Evolutionary conservation across 345 rosid genomes (phyloP).

Genomic region (Hypericum androsaemum): DNA sequence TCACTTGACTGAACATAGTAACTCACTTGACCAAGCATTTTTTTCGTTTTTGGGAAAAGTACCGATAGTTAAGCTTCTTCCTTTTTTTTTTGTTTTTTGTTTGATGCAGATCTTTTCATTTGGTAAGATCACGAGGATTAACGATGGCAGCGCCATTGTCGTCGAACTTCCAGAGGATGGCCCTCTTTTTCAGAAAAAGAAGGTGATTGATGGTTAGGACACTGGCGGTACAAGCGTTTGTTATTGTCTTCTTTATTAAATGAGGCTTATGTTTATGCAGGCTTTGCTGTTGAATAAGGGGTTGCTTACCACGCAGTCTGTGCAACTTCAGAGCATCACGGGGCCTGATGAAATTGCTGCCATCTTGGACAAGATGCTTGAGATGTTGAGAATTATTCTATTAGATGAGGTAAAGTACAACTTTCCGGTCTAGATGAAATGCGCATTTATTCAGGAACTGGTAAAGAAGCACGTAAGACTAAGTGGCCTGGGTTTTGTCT

Average conservation of each 20-base stretch:
- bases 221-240: not conserved
- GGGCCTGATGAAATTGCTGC: not conserved
- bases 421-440: too few species aligned
- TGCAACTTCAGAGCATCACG: not conserved
- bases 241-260: not conserved
- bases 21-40: too few species aligned
- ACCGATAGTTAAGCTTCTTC: too few species aligned
- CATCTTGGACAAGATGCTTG: not conserved
- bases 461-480: too few species aligned
- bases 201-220: not conserved
- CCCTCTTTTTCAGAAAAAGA: not conserved
- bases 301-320: not conserved
- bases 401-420: not conserved
- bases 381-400: not conserved
- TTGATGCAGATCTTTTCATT: too few species aligned
- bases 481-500: too few species aligned
- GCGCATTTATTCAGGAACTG: too few species aligned
- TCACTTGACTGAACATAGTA: too few species aligned
- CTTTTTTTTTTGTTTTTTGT: too few species aligned
- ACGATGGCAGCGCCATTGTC: not conserved
- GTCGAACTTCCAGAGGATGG: not conserved
- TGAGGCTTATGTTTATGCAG: not conserved
- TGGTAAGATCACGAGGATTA: too few species aligned
- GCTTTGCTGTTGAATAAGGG: not conserved
- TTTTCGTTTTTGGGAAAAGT: too few species aligned